phyloP scores from a whole-genome alignment of 1,284 basidiomycete species.

The Cystobasidiaceae sp. region DNA sequence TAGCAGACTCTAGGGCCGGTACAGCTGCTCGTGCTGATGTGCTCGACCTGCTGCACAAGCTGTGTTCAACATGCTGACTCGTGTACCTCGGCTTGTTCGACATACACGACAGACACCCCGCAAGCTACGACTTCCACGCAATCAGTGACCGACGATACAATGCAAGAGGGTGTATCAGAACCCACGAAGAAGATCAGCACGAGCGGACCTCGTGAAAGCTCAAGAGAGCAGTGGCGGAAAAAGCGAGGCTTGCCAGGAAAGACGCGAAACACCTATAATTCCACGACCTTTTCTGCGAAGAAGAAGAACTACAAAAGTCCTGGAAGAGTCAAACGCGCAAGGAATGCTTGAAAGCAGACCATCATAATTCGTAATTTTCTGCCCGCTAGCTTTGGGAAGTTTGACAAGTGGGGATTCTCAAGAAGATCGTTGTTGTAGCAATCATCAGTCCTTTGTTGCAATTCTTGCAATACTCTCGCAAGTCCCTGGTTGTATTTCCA shows the following conservation, averaged over 20 bases:
- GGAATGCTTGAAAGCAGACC: too few species aligned
- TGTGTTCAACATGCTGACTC: constrained; percentile 27
- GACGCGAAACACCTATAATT: constrained; percentile 16
- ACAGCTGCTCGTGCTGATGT: constrained; percentile 7
- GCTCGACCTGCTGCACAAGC: constrained; percentile 6
- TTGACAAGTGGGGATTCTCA: too few species aligned
- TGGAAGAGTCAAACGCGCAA: not conserved
- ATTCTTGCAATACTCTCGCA: too few species aligned
- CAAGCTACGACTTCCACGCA: too few species aligned
- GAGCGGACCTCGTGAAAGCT: constrained; percentile 4
- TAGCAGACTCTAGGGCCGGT: not conserved
- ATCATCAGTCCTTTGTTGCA: too few species aligned
- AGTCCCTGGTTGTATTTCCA: too few species aligned
- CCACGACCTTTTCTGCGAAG: constrained; percentile 26
- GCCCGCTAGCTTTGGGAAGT: too few species aligned
- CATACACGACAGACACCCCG: too few species aligned
- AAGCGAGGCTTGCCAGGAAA: constrained; percentile 2
- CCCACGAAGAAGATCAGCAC: constrained; percentile 9
- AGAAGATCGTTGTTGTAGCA: too few species aligned
- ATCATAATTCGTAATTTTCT: too few species aligned
- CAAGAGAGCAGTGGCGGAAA: constrained; percentile 12
- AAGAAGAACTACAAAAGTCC: constrained; percentile 21
- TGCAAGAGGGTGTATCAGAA: not conserved
- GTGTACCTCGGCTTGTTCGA: too few species aligned
- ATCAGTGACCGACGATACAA: too few species aligned